Evolutionary conservation across 495 filamentous ascomycete species (phyloP).

Genomic region (Penicillium tannophilum): DNA sequence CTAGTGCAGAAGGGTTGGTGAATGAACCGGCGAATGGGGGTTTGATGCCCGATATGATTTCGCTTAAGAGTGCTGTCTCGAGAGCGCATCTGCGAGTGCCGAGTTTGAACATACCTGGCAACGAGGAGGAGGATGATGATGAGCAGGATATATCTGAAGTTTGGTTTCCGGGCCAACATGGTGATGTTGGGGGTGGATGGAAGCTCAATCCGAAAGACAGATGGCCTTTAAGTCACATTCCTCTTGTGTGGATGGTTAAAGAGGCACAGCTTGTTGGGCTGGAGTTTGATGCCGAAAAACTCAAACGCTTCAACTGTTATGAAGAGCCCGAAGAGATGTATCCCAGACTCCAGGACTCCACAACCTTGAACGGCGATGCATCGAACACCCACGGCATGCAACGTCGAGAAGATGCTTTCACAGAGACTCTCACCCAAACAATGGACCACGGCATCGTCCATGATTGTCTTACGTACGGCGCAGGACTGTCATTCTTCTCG

Average conservation of each 20-base stretch:
- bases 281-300: conserved; percentile 64
- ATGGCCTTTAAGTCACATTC: conserved; percentile 64
- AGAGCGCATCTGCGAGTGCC: conserved; percentile 15
- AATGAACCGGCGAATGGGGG: conserved; percentile 3
- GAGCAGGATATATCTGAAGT: conserved; percentile 74
- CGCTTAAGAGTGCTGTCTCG: conserved; percentile 17
- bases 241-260: conserved; percentile 78
- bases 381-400: not conserved
- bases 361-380: not conserved
- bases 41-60: conserved; percentile 10
- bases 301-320: conserved; percentile 63
- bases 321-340: conserved; percentile 16
- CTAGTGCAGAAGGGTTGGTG: conserved; percentile 8
- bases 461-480: conserved; percentile 65
- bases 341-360: not conserved
- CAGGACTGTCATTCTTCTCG: conserved; percentile 54
- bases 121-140: conserved; percentile 58
- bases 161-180: conserved; percentile 81
- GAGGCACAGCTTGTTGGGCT: conserved; percentile 73
- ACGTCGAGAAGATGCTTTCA: conserved; percentile 10
- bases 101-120: conserved; percentile 4
- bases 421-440: conserved; percentile 7
- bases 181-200: conserved; percentile 82
- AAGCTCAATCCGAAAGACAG: conserved; percentile 56
- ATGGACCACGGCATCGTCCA: conserved; percentile 59